Base-by-base conservation (phyloP, 148 eudicot species). In the Vaccinium myrtillus region DNA sequence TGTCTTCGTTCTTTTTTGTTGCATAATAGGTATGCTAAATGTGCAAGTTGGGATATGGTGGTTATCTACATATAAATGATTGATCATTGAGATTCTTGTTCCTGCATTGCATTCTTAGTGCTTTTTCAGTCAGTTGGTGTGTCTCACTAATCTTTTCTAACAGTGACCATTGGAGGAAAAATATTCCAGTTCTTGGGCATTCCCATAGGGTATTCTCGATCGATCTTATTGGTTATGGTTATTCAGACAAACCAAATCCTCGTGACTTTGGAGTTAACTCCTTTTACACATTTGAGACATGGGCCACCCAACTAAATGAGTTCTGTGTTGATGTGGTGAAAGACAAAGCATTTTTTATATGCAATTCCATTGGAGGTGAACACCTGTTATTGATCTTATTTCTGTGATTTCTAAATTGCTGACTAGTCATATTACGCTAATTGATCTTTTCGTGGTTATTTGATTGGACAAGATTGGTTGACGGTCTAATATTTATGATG, bases 161-260 rank as follows among this genome's bases (percentile, higher is more conserved):
- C 94, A 96, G 99, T 87, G 99, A 95, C 84, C 99, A 96, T 77
- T 96, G 99, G 99, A 93, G 98, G 94, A 96, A 96, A 90, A 96
- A 96, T 82, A 87, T 94, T 63, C 90, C 95, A 53, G 92, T 91
- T 86, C 93, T 96, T 78, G 99, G 92, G 81, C 84, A 88, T 81
- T 88, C 93, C 54, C 92, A 94, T 86, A 92, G 95, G 89, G 99
- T 96, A 15, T 96, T 87, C 85, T 86, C 98, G 49, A 93, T 96
- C 80, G 99, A 96, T 89, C 97, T 96, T 65, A 92, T 96, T 84
- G 99, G 99, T 23, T 96, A 96, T 90, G 99, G 99, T 75, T 94
- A 96, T 92, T 96, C 98, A 11, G 98, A 95, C 92, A 96, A 96
- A 81, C 99, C 99, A 73, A 91, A 94, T 86, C 98, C 99, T 83